These are phyloP conservation scores for Alternaria angustiovoidea DNA, from an alignment of 2,329 filamentous ascomycete species.

Conservation along the genomic window DNA sequence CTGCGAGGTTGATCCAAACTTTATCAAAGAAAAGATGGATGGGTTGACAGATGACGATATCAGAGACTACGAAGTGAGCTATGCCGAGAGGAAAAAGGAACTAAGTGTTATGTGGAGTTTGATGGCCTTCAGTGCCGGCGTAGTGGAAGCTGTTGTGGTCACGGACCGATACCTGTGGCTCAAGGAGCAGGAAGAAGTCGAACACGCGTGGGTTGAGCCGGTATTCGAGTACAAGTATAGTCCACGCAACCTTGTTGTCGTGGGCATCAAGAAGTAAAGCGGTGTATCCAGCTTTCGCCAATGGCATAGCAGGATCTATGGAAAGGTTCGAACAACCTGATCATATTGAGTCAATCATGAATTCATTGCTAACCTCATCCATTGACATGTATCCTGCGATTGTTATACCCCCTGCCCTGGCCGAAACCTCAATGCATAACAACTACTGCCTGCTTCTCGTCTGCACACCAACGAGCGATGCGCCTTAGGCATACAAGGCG, in stretches of 20 bases:
- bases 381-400: neutral
- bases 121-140: conserved; percentile 93
- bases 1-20: conserved; percentile 48
- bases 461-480: neutral
- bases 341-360: neutral
- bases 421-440: neutral
- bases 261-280: conserved; percentile 76
- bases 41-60: conserved; percentile 79
- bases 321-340: neutral
- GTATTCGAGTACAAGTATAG: conserved; percentile 90
- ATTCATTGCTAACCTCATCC: neutral
- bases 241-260: conserved; percentile 90
- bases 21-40: conserved; percentile 71
- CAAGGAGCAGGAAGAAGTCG: conserved; percentile 74
- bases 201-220: conserved; percentile 86
- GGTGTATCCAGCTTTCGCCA: neutral
- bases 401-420: neutral
- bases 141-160: conserved; percentile 90
- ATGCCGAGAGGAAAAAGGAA: conserved; percentile 75
- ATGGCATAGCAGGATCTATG: neutral
- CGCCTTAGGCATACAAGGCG: neutral
- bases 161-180: conserved; percentile 90
- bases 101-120: conserved; percentile 88
- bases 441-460: neutral
- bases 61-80: conserved; percentile 71